These are phyloP conservation scores for Komagataella populi DNA, from an alignment of 805 yeast species.

Conservation along the genomic window DNA sequence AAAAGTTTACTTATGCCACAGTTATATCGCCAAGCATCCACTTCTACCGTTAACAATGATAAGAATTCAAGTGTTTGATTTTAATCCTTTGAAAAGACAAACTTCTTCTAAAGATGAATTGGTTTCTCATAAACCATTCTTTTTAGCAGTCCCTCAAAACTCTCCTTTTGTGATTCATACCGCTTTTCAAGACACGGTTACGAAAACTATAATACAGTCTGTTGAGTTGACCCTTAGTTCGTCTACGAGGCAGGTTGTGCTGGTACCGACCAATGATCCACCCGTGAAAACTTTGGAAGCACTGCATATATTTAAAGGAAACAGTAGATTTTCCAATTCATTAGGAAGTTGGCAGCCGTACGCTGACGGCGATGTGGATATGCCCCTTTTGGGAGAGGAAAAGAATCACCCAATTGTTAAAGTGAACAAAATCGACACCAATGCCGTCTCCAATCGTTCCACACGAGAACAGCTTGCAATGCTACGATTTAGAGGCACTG, in stretches of 20 bases:
- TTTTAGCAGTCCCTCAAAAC: conserved; percentile 52
- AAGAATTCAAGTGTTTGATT: conserved; percentile 59
- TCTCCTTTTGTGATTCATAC: conserved; percentile 58
- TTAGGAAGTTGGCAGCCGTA: conserved; percentile 65
- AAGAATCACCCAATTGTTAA: conserved; percentile 25
- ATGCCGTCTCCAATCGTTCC: conserved; percentile 6
- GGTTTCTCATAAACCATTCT: conserved; percentile 45
- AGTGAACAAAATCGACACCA: conserved; percentile 6
- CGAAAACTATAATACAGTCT: conserved; percentile 44
- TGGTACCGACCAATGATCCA: conserved; percentile 20
- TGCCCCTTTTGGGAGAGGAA: conserved; percentile 40
- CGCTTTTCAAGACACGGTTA: conserved; percentile 23
- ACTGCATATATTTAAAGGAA: conserved; percentile 45
- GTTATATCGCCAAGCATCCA: conserved; percentile 57
- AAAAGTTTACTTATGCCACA: conserved; percentile 42
- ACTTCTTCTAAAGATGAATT: conserved; percentile 21
- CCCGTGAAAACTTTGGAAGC: conserved; percentile 36
- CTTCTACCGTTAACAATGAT: conserved; percentile 43
- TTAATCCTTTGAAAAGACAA: conserved; percentile 8
- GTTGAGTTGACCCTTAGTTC: conserved; percentile 39
- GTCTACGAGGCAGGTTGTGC: conserved; percentile 26
- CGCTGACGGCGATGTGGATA: conserved; percentile 55
- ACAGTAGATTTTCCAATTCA: conserved; percentile 45
- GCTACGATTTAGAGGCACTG: conserved; percentile 48
- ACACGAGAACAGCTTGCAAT: conserved; percentile 30